These are phyloP conservation scores for Monilinia fructigena DNA, from an alignment of 2,329 filamentous ascomycete genomes.

Conservation along the genomic window DNA sequence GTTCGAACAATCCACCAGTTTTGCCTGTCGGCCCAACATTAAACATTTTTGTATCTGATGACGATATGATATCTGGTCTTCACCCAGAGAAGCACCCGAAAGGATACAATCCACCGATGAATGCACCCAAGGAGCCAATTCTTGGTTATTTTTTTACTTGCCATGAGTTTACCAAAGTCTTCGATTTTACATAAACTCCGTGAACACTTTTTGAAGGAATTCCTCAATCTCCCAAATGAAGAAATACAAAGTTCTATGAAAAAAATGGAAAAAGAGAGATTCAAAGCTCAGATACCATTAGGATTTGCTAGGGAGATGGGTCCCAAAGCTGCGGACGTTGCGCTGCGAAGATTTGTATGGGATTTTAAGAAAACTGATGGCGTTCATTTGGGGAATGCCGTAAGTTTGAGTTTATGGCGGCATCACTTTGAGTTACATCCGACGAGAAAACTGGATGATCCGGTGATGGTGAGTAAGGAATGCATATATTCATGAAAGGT, in stretches of 20 bases:
- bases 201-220: background rate
- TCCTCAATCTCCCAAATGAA: background rate
- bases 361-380: background rate
- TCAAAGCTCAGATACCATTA: background rate
- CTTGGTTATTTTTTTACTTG: background rate
- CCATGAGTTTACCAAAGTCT: background rate
- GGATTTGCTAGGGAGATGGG: background rate
- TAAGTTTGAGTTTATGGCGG: background rate
- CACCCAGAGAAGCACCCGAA: background rate
- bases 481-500: background rate
- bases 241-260: background rate
- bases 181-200: constrained; percentile 1
- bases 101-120: too few relatives aligned
- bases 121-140: background rate
- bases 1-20: background rate
- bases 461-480: background rate
- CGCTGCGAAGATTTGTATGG: background rate
- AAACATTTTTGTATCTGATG: background rate
- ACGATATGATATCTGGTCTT: background rate
- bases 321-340: background rate
- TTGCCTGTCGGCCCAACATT: background rate
- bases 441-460: background rate
- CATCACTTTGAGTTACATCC: background rate
- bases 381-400: constrained; percentile 2
- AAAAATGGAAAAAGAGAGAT: background rate